Conservation (phyloP, 2,329 filamentous ascomycete genomes). For the Pyrenophora tritici-repentis region DNA sequence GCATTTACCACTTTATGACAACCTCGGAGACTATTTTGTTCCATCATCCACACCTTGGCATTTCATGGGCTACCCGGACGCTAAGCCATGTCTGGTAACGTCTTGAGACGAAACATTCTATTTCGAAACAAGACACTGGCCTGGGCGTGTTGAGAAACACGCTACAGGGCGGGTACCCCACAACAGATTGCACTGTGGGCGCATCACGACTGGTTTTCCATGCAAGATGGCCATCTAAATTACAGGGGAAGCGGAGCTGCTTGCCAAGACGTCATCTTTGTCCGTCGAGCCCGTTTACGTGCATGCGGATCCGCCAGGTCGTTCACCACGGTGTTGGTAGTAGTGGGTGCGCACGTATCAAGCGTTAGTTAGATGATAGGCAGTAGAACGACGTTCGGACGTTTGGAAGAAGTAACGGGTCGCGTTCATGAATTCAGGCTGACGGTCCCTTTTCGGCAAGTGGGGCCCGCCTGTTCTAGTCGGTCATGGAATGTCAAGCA, state of each 20-base stretch:
- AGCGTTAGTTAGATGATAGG: not conserved
- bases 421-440: not conserved
- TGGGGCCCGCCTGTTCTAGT: no score
- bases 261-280: no score
- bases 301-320: no score
- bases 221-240: not conserved
- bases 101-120: not conserved
- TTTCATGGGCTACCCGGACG: no score
- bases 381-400: not conserved
- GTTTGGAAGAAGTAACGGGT: no score
- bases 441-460: no score
- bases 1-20: no score
- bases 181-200: not conserved
- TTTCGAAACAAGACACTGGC: slow-evolving; percentile 3
- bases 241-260: not conserved
- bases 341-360: not conserved
- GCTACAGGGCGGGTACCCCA: not conserved
- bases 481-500: no score
- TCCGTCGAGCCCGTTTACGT: no score
- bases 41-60: no score
- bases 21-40: no score
- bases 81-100: not conserved
- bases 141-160: slow-evolving; percentile 1
- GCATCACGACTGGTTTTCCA: not conserved
- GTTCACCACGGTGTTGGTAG: no score